These are phyloP conservation scores for Solanum arcanum DNA, from an alignment of 257 asterid species.

Conservation along the genomic window DNA sequence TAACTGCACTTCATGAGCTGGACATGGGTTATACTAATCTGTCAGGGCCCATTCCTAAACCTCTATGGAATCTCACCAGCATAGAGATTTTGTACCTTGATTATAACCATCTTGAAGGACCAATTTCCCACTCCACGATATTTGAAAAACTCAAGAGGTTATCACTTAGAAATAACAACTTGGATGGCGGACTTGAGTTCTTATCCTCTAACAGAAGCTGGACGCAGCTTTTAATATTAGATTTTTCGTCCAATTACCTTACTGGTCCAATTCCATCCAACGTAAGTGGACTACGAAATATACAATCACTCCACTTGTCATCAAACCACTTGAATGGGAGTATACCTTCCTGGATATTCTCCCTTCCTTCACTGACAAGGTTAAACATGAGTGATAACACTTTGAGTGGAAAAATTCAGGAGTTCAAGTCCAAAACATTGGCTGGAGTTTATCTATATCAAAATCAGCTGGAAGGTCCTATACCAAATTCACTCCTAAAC, in stretches of 20 bases:
- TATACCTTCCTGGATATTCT: background rate
- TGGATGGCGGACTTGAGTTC: background rate
- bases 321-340: background rate
- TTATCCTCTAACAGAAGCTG: background rate
- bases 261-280: background rate
- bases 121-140: background rate
- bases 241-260: background rate
- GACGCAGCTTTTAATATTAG: accelerated
- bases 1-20: background rate
- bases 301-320: accelerated
- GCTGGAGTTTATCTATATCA: no score
- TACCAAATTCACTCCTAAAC: background rate
- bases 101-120: background rate
- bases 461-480: background rate
- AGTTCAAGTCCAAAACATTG: no score
- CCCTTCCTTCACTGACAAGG: accelerated
- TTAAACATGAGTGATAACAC: accelerated
- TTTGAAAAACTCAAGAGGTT: background rate
- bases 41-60: no score
- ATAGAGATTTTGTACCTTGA: accelerated
- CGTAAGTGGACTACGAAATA: background rate
- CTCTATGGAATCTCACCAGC: no score
- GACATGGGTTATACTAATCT: no score
- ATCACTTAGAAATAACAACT: background rate
- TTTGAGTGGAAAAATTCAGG: no score